Conservation (phyloP, 225 moss, liverwort and hornwort genomes). For the Physcomitrellopsis africana region DNA sequence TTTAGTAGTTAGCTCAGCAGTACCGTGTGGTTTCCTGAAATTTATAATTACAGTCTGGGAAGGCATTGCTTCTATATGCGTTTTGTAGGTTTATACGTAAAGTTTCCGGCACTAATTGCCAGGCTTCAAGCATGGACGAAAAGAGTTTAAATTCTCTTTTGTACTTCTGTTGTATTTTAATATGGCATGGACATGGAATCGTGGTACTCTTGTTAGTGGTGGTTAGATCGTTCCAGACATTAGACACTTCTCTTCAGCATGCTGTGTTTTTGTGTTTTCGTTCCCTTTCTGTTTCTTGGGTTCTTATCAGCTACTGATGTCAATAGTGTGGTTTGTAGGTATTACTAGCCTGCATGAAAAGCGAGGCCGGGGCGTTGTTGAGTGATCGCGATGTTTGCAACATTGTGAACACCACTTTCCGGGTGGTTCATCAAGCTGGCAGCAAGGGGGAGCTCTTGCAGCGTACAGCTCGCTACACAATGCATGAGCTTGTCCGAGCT, state of each 20-base stretch:
- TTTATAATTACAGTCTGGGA: neutral
- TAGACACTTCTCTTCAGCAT: neutral
- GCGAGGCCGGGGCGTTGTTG: constrained; percentile 64
- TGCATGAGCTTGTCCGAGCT: constrained; percentile 79
- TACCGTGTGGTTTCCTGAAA: constrained; percentile 6
- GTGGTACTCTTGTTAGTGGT: neutral
- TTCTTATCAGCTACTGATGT: neutral
- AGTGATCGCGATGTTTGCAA: constrained; percentile 71
- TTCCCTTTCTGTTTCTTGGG: neutral
- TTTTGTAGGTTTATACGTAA: neutral
- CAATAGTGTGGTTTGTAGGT: constrained; percentile 33
- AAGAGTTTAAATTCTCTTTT: neutral
- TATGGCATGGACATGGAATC: neutral
- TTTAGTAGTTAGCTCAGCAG: neutral
- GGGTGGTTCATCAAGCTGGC: constrained; percentile 80
- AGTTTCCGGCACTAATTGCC: neutral
- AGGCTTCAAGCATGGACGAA: neutral
- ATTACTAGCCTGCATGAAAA: constrained; percentile 74
- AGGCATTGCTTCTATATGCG: neutral
- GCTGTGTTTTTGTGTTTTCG: neutral
- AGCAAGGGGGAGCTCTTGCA: constrained; percentile 79
- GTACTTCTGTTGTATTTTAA: neutral
- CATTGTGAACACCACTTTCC: constrained; percentile 75
- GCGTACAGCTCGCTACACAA: constrained; percentile 70
- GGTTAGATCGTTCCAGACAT: neutral